A percentile compares a stretch with the other conserved stretches of the same genome.
These are phyloP conservation scores for Pseudogymnoascus sp. DNA, from an alignment of 2,329 filamentous ascomycete genomes.

Conservation along the genomic window DNA sequence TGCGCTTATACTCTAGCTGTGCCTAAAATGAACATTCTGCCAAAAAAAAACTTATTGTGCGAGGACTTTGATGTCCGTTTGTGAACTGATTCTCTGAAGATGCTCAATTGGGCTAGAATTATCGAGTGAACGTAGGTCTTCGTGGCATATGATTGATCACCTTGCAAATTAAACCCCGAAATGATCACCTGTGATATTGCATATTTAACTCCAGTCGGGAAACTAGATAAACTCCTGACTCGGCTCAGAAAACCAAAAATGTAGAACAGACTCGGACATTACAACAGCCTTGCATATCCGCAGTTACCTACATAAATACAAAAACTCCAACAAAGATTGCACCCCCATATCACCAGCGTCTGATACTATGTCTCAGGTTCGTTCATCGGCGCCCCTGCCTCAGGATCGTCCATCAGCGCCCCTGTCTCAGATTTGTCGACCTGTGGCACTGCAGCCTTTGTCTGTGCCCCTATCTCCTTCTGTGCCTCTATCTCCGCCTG, in stretches of 20 bases:
- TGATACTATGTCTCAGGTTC: neutral
- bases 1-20: slow-evolving; percentile 4
- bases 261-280: neutral
- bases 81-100: neutral
- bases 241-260: neutral
- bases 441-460: no score
- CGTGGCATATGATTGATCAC: neutral
- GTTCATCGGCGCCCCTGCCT: neutral
- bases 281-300: neutral
- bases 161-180: neutral
- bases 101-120: neutral
- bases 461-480: neutral
- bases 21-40: slow-evolving; percentile 4
- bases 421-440: neutral
- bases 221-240: neutral
- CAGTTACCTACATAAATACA: neutral
- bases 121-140: neutral
- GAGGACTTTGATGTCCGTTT: neutral
- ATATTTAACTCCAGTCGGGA: neutral
- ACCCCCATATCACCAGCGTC: neutral
- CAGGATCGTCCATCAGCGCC: neutral
- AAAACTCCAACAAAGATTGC: neutral
- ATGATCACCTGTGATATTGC: neutral
- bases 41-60: neutral
- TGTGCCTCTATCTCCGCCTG: no score